Conservation (phyloP, 75 land plant genomes). For the Selaginella tamariscina region DNA sequence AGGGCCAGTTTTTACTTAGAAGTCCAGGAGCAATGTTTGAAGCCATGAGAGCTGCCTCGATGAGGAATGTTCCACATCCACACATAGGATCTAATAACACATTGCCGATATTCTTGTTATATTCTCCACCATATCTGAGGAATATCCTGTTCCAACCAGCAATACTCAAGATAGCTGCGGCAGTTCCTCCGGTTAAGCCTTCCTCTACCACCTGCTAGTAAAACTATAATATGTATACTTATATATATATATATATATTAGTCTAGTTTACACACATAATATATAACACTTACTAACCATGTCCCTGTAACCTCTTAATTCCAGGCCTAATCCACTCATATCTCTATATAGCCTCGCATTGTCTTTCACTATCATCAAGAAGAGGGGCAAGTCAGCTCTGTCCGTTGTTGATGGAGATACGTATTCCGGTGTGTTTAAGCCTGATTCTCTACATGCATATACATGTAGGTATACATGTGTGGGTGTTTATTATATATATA, state of each 20-base stretch:
- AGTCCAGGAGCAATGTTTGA: constrained; percentile 36
- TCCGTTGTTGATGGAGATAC: too few species aligned
- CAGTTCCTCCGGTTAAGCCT: constrained; percentile 35
- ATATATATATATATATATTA: too few species aligned
- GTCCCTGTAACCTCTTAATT: constrained; percentile 35
- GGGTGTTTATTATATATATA: too few species aligned
- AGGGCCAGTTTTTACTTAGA: constrained; percentile 29
- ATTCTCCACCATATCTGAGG: constrained; percentile 10
- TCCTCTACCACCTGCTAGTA: constrained; percentile 31
- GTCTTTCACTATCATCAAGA: constrained; percentile 28
- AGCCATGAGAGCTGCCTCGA: constrained; percentile 44
- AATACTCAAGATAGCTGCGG: constrained; percentile 32
- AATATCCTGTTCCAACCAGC: constrained; percentile 31
- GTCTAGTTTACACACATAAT: too few species aligned
- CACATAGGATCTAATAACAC: constrained; percentile 43
- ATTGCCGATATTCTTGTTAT: constrained; percentile 13
- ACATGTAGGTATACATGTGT: too few species aligned
- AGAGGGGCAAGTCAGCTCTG: constrained; percentile 33
- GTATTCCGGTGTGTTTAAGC: too few species aligned
- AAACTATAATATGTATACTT: too few species aligned
- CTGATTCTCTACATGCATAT: too few species aligned
- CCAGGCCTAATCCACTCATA: constrained; percentile 28
- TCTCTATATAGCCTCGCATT: constrained; percentile 28
- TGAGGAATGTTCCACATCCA: constrained; percentile 38
- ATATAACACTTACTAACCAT: not conserved